These are phyloP conservation scores for Suhomyces anneliseae DNA, from an alignment of 1,139 yeast genomes.

Conservation along the genomic window DNA sequence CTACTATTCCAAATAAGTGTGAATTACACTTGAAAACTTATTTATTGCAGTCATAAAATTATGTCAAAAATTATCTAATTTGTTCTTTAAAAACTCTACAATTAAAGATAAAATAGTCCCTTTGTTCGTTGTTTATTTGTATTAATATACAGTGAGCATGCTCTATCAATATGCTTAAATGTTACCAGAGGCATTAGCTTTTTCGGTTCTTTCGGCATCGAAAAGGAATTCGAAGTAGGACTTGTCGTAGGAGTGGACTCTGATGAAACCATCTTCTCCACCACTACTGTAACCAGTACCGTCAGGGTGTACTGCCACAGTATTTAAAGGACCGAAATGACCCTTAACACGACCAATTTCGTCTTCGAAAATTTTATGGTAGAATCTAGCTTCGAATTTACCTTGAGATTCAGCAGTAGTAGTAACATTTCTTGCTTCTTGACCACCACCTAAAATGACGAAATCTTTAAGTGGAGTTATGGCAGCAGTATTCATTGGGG, in stretches of 20 bases:
- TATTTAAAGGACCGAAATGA: slow-evolving; percentile 97
- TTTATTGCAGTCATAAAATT: not conserved
- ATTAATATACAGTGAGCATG: slow-evolving; percentile 9
- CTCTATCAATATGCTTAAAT: slow-evolving; percentile 12
- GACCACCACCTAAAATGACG: slow-evolving; percentile 97
- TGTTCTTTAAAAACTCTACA: too few relatives aligned
- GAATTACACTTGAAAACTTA: too few relatives aligned
- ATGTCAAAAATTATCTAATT: not conserved
- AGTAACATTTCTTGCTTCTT: slow-evolving; percentile 97
- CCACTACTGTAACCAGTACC: slow-evolving; percentile 95
- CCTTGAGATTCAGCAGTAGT: slow-evolving; percentile 94
- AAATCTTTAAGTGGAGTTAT: slow-evolving; percentile 91
- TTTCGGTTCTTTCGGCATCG: slow-evolving; percentile 78
- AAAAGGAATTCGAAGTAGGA: slow-evolving; percentile 88
- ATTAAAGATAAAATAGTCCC: not conserved
- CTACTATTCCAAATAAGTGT: too few relatives aligned
- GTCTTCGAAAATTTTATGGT: slow-evolving; percentile 91
- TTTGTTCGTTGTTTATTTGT: slow-evolving; percentile 3
- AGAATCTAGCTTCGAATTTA: slow-evolving; percentile 94
- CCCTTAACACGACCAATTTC: slow-evolving; percentile 97
- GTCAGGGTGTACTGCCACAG: slow-evolving; percentile 90
- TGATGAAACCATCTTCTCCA: slow-evolving; percentile 96
- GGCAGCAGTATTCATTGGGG: slow-evolving; percentile 95
- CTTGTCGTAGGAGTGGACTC: slow-evolving; percentile 92
- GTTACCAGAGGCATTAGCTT: slow-evolving; percentile 41